Conservation (phyloP, 2,329 filamentous ascomycete genomes). For the Neodidymelliopsis sp. region DNA sequence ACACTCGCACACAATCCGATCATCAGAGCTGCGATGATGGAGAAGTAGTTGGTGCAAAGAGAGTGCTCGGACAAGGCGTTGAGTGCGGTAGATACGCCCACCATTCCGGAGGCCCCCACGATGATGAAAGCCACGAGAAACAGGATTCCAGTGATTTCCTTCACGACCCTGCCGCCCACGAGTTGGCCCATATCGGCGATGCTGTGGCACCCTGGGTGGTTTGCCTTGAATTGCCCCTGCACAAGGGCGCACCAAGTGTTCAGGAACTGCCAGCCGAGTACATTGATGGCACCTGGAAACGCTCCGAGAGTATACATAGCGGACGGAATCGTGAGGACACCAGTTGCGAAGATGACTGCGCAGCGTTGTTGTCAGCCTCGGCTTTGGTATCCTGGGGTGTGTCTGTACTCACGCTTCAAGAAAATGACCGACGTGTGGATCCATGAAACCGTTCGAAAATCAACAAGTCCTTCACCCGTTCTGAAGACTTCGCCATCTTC, state of each 20-base stretch:
- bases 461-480: slow-evolving; percentile 55
- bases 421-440: slow-evolving; percentile 61
- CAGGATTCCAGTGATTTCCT: slow-evolving; percentile 61
- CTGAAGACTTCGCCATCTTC: slow-evolving; percentile 60
- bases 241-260: slow-evolving; percentile 60
- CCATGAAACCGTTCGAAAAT: slow-evolving; percentile 64
- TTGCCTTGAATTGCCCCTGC: slow-evolving; percentile 60
- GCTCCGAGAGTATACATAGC: slow-evolving; percentile 59
- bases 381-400: too few species aligned
- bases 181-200: slow-evolving; percentile 66
- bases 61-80: slow-evolving; percentile 68
- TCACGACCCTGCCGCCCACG: slow-evolving; percentile 60
- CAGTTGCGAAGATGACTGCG: slow-evolving; percentile 57
- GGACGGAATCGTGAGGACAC: slow-evolving; percentile 59
- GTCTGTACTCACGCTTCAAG: slow-evolving; percentile 51
- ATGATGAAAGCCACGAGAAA: slow-evolving; percentile 67
- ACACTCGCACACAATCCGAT: slow-evolving; percentile 61
- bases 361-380: neutral
- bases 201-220: slow-evolving; percentile 60
- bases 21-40: slow-evolving; percentile 62
- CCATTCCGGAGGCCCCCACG: slow-evolving; percentile 64
- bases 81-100: slow-evolving; percentile 65
- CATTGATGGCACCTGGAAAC: slow-evolving; percentile 56
- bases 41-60: slow-evolving; percentile 67
- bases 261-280: slow-evolving; percentile 57